phyloP scores from a whole-genome alignment of 1,284 basidiomycete species.

The Golubevia sp. region DNA sequence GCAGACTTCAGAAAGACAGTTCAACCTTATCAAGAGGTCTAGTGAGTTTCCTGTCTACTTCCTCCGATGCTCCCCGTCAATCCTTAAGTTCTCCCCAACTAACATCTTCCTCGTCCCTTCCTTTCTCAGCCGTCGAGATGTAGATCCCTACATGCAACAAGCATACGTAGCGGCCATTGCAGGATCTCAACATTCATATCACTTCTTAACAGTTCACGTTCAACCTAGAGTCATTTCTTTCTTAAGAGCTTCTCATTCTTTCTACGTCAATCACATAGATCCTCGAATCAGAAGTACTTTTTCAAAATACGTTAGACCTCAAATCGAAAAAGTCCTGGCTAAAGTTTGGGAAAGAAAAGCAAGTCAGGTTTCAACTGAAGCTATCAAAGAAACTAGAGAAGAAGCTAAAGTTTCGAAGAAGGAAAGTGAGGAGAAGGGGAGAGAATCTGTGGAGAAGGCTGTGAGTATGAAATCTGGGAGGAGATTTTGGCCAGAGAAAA shows the following conservation, averaged over 20 bases:
- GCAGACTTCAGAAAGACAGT: slow-evolving; percentile 22
- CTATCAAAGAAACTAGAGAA: slow-evolving; percentile 10
- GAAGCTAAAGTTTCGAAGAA: slow-evolving; percentile 6
- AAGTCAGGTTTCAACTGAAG: slow-evolving; percentile 8
- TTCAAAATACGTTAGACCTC: slow-evolving; percentile 42
- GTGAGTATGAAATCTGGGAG: slow-evolving; percentile 19
- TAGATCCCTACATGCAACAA: slow-evolving; percentile 45
- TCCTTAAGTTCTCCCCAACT: too few species aligned
- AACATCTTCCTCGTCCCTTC: too few species aligned
- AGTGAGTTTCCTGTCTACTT: slow-evolving; percentile 11
- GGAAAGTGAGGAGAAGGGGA: slow-evolving; percentile 11
- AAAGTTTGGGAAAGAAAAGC: slow-evolving; percentile 41
- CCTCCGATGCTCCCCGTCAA: too few species aligned
- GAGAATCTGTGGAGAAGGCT: slow-evolving; percentile 27
- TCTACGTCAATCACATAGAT: slow-evolving; percentile 36
- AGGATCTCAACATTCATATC: slow-evolving; percentile 24
- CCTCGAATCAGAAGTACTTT: slow-evolving; percentile 35
- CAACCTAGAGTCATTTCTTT: slow-evolving; percentile 38
- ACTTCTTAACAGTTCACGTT: slow-evolving; percentile 42
- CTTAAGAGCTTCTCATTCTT: slow-evolving; percentile 29
- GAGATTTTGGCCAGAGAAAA: too few species aligned
- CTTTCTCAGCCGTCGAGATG: slow-evolving; percentile 29
- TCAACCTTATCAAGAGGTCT: slow-evolving; percentile 52
- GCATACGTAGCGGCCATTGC: slow-evolving; percentile 30
- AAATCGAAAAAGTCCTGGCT: slow-evolving; percentile 31